Conservation (phyloP, 495 filamentous ascomycete genomes). For the Neurospora cerealis region DNA sequence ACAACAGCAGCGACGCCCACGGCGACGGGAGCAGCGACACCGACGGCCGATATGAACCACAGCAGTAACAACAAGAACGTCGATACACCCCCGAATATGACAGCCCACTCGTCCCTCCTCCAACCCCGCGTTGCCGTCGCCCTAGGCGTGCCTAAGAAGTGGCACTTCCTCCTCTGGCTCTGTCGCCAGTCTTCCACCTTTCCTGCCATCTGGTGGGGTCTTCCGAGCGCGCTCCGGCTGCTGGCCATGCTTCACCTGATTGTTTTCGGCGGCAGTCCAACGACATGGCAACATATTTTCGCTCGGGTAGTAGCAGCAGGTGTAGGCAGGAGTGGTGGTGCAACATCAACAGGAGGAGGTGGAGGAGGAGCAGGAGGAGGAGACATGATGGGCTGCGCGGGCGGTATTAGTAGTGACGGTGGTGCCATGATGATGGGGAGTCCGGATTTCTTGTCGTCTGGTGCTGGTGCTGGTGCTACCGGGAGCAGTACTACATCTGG, state of each 20-base stretch:
- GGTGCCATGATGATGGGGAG: background rate
- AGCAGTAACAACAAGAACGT: background rate
- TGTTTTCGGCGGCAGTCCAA: conserved; percentile 7
- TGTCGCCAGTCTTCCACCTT: conserved; percentile 34
- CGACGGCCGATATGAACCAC: background rate
- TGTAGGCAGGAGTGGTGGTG: conserved; percentile 15
- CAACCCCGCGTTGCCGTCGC: conserved; percentile 42
- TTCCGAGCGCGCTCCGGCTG: conserved; percentile 35
- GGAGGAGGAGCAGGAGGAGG: conserved; percentile 43
- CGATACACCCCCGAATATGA: conserved; percentile 40
- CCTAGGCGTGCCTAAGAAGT: conserved; percentile 34
- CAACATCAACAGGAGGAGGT: conserved; percentile 32
- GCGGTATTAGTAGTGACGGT: background rate
- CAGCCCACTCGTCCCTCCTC: conserved; percentile 46
- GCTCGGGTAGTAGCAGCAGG: conserved; percentile 25
- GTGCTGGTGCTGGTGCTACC: background rate
- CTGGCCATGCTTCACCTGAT: conserved; percentile 26
- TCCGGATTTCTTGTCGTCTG: background rate
- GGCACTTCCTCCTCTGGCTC: conserved; percentile 36
- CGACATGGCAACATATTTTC: background rate
- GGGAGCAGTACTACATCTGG: background rate
- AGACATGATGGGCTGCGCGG: background rate
- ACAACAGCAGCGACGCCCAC: background rate
- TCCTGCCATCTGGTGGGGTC: conserved; percentile 34
- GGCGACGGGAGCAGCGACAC: background rate